Evolutionary conservation across 768 basidiomycete genomes (phyloP).

Genomic region (Suillus variegatus): DNA sequence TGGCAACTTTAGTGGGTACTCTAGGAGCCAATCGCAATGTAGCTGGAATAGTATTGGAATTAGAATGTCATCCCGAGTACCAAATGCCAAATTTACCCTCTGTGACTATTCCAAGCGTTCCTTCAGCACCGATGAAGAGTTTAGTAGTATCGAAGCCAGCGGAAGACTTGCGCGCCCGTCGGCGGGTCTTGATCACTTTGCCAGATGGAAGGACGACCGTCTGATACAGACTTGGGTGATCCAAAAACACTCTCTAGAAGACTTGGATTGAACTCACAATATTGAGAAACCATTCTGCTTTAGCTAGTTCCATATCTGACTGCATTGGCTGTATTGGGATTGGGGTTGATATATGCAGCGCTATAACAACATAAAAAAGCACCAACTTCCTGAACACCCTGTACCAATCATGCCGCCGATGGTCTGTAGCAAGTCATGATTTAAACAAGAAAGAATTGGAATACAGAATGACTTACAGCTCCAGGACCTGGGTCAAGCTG

Average conservation of each 20-base stretch:
- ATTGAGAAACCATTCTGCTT: constrained; percentile 86
- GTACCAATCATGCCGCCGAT: constrained; percentile 91
- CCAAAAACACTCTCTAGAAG: constrained; percentile 18
- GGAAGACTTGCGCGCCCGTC: constrained; percentile 77
- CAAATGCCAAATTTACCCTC: constrained; percentile 55
- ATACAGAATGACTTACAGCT: constrained; percentile 44
- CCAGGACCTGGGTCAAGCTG: constrained; percentile 75
- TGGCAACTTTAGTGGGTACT: constrained; percentile 82
- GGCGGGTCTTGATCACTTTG: constrained; percentile 84
- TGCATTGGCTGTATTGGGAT: constrained; percentile 57
- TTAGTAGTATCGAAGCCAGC: constrained; percentile 89
- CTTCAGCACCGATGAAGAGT: constrained; percentile 88
- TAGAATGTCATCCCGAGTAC: too few relatives aligned
- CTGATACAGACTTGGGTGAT: constrained; percentile 43
- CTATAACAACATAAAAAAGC: neutral
- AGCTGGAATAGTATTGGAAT: constrained; percentile 32
- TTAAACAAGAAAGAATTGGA: neutral
- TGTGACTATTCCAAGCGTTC: constrained; percentile 87
- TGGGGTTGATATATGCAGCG: neutral
- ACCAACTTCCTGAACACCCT: constrained; percentile 81
- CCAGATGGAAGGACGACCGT: constrained; percentile 86
- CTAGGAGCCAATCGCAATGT: constrained; percentile 82
- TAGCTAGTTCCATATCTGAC: constrained; percentile 87
- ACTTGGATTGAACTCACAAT: constrained; percentile 45
- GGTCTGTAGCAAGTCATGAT: constrained; percentile 41